Percentiles rank a stretch among this genome's conserved stretches.
These are phyloP conservation scores for Halocafeteria seosinensis DNA, from an alignment of 108 stramenopile genomes.

Conservation along the genomic window DNA sequence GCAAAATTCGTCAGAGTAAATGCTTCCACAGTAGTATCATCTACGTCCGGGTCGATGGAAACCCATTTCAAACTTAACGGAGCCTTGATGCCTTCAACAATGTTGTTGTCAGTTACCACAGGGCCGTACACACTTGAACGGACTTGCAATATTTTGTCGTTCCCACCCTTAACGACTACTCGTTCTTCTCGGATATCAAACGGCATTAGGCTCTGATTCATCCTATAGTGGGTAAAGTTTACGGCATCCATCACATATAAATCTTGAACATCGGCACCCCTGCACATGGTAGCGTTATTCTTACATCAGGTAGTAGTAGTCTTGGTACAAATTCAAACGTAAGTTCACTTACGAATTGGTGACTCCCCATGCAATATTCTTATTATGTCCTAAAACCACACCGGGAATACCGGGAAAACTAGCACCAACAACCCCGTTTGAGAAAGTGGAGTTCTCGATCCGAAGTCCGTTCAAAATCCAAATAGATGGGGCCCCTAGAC, in stretches of 20 bases:
- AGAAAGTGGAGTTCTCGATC: background rate
- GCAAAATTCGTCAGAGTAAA: background rate
- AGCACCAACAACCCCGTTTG: background rate
- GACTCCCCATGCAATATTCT: slow-evolving; percentile 10
- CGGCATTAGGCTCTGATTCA: background rate
- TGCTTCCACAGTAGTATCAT: slow-evolving; percentile 6
- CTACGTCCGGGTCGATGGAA: background rate
- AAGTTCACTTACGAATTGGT: too few species aligned
- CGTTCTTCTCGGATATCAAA: background rate
- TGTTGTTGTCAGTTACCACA: slow-evolving; percentile 1
- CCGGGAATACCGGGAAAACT: background rate
- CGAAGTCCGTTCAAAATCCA: slow-evolving; percentile 5
- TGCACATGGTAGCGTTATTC: too few species aligned
- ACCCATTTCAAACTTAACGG: slow-evolving; percentile 9
- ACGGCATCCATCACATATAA: background rate
- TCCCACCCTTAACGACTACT: background rate
- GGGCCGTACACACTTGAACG: slow-evolving; percentile 2
- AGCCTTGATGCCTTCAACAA: background rate
- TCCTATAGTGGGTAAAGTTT: background rate
- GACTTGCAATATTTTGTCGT: background rate
- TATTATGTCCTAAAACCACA: slow-evolving; percentile 10
- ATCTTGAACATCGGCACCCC: slow-evolving; percentile 15
- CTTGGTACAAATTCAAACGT: too few species aligned
- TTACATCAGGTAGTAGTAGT: too few species aligned
- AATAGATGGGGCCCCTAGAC: slow-evolving; percentile 3